phyloP scores from a whole-genome alignment of 2,329 filamentous ascomycete species.

The Aspergillus japonicus region DNA sequence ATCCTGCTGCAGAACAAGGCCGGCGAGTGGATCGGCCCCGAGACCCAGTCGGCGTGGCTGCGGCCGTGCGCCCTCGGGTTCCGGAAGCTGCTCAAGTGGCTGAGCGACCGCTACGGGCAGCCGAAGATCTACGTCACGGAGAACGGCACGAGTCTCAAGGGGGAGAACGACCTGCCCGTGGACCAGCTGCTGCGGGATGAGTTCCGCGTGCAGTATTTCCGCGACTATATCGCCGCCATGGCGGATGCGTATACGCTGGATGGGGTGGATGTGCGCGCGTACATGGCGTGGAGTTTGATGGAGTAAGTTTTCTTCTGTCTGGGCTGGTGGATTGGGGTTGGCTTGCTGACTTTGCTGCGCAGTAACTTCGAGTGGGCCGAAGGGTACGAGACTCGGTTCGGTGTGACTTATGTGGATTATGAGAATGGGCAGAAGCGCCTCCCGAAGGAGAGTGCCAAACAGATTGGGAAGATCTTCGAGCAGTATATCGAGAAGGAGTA shows the following conservation, averaged over 20 bases:
- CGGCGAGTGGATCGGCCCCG: slow-evolving; percentile 72
- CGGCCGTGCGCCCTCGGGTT: slow-evolving; percentile 74
- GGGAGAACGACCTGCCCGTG: slow-evolving; percentile 71
- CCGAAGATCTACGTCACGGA: slow-evolving; percentile 86
- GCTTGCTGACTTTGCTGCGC: slow-evolving; percentile 13
- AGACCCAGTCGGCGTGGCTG: slow-evolving; percentile 81
- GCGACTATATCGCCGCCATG: slow-evolving; percentile 73
- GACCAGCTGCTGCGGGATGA: slow-evolving; percentile 76
- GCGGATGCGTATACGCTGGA: slow-evolving; percentile 69
- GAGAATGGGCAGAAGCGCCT: slow-evolving; percentile 72
- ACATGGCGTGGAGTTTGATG: slow-evolving; percentile 85
- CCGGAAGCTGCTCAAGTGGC: slow-evolving; percentile 72
- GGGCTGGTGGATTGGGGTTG: not conserved
- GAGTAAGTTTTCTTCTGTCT: slow-evolving; percentile 51
- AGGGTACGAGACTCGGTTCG: slow-evolving; percentile 82
- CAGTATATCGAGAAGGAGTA: slow-evolving; percentile 62
- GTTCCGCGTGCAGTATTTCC: slow-evolving; percentile 77
- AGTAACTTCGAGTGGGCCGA: slow-evolving; percentile 91
- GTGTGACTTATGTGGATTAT: slow-evolving; percentile 82
- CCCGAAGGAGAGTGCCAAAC: slow-evolving; percentile 79
- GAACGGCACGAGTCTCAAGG: slow-evolving; percentile 81
- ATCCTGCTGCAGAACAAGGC: slow-evolving; percentile 68
- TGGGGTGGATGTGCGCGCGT: slow-evolving; percentile 74
- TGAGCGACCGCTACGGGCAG: slow-evolving; percentile 71
- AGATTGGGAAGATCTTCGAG: slow-evolving; percentile 69